phyloP scores from a whole-genome alignment of 1,284 basidiomycete genomes.

The Afroboletus lepidellus region DNA sequence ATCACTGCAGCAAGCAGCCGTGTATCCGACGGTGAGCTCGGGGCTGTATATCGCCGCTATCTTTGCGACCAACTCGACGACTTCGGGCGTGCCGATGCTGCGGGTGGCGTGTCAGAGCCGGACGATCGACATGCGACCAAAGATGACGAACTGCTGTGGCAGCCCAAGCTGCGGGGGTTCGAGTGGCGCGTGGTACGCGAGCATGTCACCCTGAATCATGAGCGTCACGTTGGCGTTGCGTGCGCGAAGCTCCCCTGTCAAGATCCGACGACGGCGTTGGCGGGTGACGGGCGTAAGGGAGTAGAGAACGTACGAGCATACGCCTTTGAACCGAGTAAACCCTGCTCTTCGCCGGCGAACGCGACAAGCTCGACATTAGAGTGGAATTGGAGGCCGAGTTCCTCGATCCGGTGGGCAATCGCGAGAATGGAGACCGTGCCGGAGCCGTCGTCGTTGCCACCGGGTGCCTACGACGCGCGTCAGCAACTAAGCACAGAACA shows the following conservation, averaged over 20 bases:
- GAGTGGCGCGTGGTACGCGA: slow-evolving; percentile 70
- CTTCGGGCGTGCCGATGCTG: slow-evolving; percentile 79
- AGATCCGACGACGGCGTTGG: not conserved
- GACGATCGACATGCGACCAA: not conserved
- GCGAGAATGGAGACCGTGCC: slow-evolving; percentile 74
- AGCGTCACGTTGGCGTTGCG: slow-evolving; percentile 67
- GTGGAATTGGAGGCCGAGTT: slow-evolving; percentile 59
- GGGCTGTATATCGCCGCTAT: slow-evolving; percentile 77
- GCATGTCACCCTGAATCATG: slow-evolving; percentile 89
- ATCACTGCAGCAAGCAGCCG: slow-evolving; percentile 82
- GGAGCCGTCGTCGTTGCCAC: slow-evolving; percentile 78
- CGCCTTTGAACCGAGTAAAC: slow-evolving; percentile 60
- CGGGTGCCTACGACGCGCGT: slow-evolving; percentile 33
- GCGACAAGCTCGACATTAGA: slow-evolving; percentile 67
- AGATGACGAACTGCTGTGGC: slow-evolving; percentile 49
- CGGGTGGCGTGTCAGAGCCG: not conserved
- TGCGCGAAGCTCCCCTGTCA: slow-evolving; percentile 52
- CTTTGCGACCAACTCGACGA: slow-evolving; percentile 70
- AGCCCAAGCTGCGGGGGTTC: slow-evolving; percentile 82
- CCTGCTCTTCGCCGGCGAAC: slow-evolving; percentile 76
- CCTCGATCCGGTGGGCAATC: slow-evolving; percentile 69
- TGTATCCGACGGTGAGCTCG: slow-evolving; percentile 77
- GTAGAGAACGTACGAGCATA: slow-evolving; percentile 56
- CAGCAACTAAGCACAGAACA: not conserved
- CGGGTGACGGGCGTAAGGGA: not conserved